Base-by-base conservation (phyloP, 371 early-diverging fungal species). In the Blakeslea trispora region DNA sequence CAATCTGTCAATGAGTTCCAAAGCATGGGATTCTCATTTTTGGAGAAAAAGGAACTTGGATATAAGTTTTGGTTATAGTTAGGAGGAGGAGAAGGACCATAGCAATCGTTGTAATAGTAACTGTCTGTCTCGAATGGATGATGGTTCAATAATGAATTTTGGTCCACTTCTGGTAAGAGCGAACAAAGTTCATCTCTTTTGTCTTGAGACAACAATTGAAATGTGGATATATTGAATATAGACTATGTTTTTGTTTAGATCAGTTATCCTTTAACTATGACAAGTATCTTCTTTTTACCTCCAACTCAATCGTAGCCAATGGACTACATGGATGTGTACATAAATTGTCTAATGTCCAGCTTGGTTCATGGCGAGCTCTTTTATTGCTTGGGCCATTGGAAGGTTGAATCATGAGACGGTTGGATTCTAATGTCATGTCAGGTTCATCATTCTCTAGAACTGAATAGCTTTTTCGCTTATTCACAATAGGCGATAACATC, bases 21-120 rank as follows among this genome's bases (percentile, higher is more conserved):
- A 37, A 78, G 69, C 15, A 63, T 45, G 4, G 69, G 71, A 46
- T 72, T 76, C 50, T 72, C 68, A 9, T 51, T 14, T 52, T 61
- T 69, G 9, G 69, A 66, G 40, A 77, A 74, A 44, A 77, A 66
- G 3, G 66, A 55, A n/a, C n/a, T n/a, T n/a, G n/a, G n/a, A n/a
- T n/a, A n/a, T n/a, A n/a, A 64, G 57, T 23, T 43, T 47, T 43
- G 23, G 43, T n/a, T n/a, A 18, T 49, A 37, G n/a, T 53, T 45
- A 3, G 46, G 17, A 15, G 44, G 41, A 24, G 46, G 41, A 48
- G 45, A 35, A 10, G 63, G 41, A 11, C 28, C 43, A 23, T 53
- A 23, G 17, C 24, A 14, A 17, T 35, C 18, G 40, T 21, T 46
- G 52, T 51, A 19, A 18, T 28, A 39, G 7, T 44, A 24, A 49